Evolutionary conservation across 345 rosid species (phyloP).

Genomic region (Sonneratia caseolaris): DNA sequence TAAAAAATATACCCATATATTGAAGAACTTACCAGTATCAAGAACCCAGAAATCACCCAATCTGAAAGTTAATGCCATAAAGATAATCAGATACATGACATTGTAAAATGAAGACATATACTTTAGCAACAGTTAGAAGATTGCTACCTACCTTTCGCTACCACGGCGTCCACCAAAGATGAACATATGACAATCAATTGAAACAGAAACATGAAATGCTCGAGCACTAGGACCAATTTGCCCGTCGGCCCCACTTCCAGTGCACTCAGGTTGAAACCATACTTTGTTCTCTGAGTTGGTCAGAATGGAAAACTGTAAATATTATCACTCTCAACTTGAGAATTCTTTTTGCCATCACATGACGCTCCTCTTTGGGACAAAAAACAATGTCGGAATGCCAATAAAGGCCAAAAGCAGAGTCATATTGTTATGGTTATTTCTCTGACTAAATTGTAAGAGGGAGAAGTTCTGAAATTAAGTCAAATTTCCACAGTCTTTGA

Average conservation of each 20-base stretch:
- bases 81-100: slow-evolving; percentile 1
- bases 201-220: slow-evolving; percentile 88
- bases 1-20: neutral
- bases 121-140: neutral
- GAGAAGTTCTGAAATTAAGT: neutral
- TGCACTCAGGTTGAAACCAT: slow-evolving; percentile 91
- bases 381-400: neutral
- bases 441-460: neutral
- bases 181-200: slow-evolving; percentile 92
- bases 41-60: slow-evolving; percentile 96
- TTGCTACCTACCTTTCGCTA: slow-evolving; percentile 45
- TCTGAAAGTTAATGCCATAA: slow-evolving; percentile 35
- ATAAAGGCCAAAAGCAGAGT: neutral
- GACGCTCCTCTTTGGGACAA: neutral
- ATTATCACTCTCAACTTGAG: neutral
- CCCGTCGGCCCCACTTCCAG: slow-evolving; percentile 76
- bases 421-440: neutral
- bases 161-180: slow-evolving; percentile 91
- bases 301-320: slow-evolving; percentile 9
- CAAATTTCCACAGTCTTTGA: neutral
- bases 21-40: slow-evolving; percentile 57
- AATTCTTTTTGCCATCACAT: neutral
- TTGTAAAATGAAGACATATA: neutral
- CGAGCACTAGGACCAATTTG: slow-evolving; percentile 77
- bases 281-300: slow-evolving; percentile 54